Conservation (phyloP, 768 basidiomycete species). For the Auricularia cornea region DNA sequence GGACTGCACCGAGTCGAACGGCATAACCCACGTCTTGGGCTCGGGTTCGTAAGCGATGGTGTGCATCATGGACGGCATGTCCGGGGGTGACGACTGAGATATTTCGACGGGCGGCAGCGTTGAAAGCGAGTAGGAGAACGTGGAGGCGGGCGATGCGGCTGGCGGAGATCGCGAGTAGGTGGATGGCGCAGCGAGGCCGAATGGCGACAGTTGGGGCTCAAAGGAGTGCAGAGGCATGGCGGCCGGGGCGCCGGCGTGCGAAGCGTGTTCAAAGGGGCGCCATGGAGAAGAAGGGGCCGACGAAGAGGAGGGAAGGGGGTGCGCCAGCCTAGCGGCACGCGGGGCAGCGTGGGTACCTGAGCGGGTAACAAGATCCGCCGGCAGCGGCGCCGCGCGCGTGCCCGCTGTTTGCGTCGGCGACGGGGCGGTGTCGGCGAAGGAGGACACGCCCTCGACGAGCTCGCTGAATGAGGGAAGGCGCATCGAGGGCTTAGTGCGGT, state of each 20-base stretch:
- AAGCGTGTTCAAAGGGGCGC: background rate
- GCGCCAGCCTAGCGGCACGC: background rate
- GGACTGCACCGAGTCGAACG: background rate
- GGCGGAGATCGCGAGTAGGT: background rate
- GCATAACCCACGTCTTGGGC: background rate
- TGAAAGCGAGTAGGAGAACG: background rate
- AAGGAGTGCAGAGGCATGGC: background rate
- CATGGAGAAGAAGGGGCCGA: background rate
- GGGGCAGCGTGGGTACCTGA: background rate
- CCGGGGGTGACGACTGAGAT: background rate
- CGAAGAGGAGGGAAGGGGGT: background rate
- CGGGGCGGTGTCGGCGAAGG: background rate
- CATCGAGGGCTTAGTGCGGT: background rate
- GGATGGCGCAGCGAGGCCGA: background rate
- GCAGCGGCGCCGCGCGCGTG: background rate
- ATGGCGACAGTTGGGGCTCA: background rate
- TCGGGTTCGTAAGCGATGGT: background rate
- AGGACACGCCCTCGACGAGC: background rate
- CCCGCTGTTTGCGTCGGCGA: background rate
- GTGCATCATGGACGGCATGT: background rate
- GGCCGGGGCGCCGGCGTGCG: background rate
- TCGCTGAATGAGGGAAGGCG: background rate
- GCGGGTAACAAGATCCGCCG: background rate
- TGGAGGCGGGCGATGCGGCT: background rate
- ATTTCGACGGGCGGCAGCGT: background rate